Base-by-base conservation (phyloP, 1,139 yeast species). In the Taphrina wiesneri region DNA sequence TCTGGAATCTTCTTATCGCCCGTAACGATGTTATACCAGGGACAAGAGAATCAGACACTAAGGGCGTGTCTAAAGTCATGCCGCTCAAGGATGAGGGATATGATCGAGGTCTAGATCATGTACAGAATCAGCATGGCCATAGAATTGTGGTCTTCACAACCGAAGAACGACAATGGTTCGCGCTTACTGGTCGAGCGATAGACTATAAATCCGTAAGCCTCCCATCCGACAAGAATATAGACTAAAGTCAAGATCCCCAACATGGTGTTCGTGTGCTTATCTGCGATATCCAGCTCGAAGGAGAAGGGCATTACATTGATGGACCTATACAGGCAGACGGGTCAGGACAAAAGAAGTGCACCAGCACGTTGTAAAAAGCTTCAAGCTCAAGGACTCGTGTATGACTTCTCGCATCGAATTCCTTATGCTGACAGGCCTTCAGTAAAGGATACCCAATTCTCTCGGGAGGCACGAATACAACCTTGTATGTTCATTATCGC, bases 281-380 rank as follows among this genome's bases (percentile, higher is more conserved):
- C 64, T 11, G 49, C 56, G 19, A 41, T 60, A 11, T 60, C 64
- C 1, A 25, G 52, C 28, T 26, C 26, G 9, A 28, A 54, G 19
- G 51, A 32, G 52, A 28, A 26, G 28, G 64, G 64, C 41, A 30
- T 60, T n/a, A 19, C 43, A 9, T 34, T 36, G 57, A 13, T 30
- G 21, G 64, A 49, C 11, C 36, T 60, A 41, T 49, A 28, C 39
- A 49, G 23, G 25, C 15, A 32, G 41, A 39, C 64, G 7, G 57
- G 57, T 7, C 64, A 60, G 43, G 64, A 60, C 43, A 49, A 49
- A 51, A 52, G 64, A n/a, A 60, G 64, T 43, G 64, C 56, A n/a
- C 64, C 64, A 6, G 47, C 56, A 4, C 56, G 64, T 2, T 41
- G 56, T 23, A 60, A 60, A 25, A 36, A 17, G 11, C 57, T 60